These are phyloP conservation scores for Entelexis sorbosivorans DNA, from an alignment of 1,139 yeast species.

Conservation along the genomic window DNA sequence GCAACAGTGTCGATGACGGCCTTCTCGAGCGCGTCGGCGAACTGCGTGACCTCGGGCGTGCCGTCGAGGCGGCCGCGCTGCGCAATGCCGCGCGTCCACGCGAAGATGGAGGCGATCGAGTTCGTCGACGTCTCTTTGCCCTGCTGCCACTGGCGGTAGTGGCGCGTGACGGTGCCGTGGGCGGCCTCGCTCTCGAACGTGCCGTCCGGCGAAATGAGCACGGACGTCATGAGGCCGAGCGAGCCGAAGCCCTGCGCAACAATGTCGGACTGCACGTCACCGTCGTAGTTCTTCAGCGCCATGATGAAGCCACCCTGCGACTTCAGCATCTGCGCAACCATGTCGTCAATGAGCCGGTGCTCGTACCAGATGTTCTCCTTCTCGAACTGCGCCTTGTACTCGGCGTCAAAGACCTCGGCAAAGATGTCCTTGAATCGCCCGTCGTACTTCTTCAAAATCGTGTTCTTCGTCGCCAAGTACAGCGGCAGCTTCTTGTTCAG, in stretches of 20 bases:
- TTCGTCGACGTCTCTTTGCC: conserved; percentile 97
- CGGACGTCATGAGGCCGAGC: conserved; percentile 91
- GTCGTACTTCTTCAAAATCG: conserved; percentile 84
- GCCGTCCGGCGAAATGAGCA: conserved; percentile 87
- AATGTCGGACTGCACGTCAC: conserved; percentile 93
- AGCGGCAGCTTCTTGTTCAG: conserved; percentile 64
- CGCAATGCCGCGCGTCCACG: conserved; percentile 88
- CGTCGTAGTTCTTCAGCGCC: conserved; percentile 95
- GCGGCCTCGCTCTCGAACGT: conserved; percentile 96
- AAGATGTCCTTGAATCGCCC: conserved; percentile 92
- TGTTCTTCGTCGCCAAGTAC: conserved; percentile 83
- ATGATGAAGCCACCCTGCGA: conserved; percentile 88
- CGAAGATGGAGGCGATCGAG: conserved; percentile 94
- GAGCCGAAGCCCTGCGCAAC: conserved; percentile 98
- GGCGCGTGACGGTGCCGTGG: conserved; percentile 96
- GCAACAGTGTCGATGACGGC: conserved; percentile 82
- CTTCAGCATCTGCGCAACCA: conserved; percentile 98
- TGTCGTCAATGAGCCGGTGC: conserved; percentile 91
- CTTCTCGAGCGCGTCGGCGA: conserved; percentile 66
- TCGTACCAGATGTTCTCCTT: conserved; percentile 80
- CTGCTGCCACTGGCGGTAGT: conserved; percentile 85
- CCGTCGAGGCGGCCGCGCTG: conserved; percentile 84
- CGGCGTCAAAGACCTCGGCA: conserved; percentile 61
- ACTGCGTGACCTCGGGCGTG: conserved; percentile 72
- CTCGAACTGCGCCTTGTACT: conserved; percentile 64